Evolutionary conservation across 257 asterid genomes (phyloP).

Genomic region (Ehretia macrophylla): DNA sequence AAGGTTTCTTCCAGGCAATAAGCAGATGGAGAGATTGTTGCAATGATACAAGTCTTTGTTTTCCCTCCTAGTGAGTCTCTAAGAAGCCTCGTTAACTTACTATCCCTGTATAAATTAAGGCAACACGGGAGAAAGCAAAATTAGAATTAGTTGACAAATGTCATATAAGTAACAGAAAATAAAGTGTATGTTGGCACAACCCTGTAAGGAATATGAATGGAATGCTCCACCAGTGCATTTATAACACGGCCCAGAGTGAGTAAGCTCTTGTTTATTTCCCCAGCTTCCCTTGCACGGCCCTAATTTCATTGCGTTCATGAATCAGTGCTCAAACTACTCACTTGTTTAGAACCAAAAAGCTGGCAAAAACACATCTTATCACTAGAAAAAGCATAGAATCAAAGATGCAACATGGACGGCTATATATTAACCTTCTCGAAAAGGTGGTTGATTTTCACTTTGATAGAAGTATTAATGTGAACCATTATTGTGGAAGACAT

Average conservation of each 20-base stretch:
- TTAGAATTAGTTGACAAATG: constrained; percentile 2
- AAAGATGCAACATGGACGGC: no score
- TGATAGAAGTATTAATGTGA: no score
- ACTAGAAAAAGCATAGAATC: no score
- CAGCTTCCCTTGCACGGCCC: constrained; percentile 96
- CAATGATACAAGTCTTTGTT: constrained; percentile 84
- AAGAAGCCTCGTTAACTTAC: constrained; percentile 81
- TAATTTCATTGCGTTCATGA: constrained; percentile 12
- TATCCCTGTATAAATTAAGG: constrained; percentile 47
- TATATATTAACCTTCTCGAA: no score
- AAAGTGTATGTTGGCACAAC: constrained; percentile 17
- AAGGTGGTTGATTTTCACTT: no score
- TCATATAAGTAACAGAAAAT: constrained; percentile 4
- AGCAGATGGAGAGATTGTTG: constrained; percentile 75
- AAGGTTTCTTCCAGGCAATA: constrained; percentile 73
- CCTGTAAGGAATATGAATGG: constrained; percentile 87
- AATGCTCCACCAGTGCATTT: constrained; percentile 75
- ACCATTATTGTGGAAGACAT: no score
- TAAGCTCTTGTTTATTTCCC: constrained; percentile 87
- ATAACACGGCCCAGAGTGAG: constrained; percentile 84
- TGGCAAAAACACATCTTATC: no score
- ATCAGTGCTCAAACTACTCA: no score
- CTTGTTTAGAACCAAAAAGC: no score
- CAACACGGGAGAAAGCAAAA: constrained; percentile 15
- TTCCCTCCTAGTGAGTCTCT: constrained; percentile 87